A percentile compares a stretch with the other conserved stretches of the same genome.
Evolutionary conservation across 2,329 filamentous ascomycete species (phyloP).

Genomic region (Apiospora arundinis): DNA sequence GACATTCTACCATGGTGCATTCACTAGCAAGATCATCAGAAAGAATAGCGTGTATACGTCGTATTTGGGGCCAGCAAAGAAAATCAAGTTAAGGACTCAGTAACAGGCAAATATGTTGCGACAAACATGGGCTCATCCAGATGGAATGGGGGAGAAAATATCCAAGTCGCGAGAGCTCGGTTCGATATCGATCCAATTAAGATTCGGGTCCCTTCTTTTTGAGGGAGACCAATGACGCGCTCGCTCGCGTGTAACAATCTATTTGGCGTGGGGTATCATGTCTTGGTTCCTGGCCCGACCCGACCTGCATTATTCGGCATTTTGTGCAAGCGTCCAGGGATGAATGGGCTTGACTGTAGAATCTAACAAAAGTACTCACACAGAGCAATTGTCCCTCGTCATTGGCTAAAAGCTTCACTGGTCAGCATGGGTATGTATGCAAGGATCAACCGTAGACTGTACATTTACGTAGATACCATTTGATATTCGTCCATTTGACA

Average conservation of each 20-base stretch:
- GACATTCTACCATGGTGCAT: slow-evolving; percentile 69
- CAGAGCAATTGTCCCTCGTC: neutral
- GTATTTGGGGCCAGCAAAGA: neutral
- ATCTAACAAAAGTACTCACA: neutral
- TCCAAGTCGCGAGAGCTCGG: neutral
- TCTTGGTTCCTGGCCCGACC: neutral
- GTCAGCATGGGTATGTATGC: neutral
- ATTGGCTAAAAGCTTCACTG: neutral
- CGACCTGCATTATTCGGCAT: neutral
- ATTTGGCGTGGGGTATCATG: slow-evolving; percentile 9
- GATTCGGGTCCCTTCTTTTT: neutral
- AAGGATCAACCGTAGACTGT: neutral
- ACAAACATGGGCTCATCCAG: neutral
- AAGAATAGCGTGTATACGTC: neutral
- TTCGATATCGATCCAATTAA: neutral
- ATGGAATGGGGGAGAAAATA: neutral
- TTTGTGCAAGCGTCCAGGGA: neutral
- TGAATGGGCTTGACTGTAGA: neutral
- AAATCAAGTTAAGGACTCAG: neutral
- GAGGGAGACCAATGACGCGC: neutral
- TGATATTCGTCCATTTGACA: neutral
- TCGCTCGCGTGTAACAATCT: slow-evolving; percentile 13
- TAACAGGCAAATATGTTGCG: neutral
- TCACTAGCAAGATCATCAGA: neutral
- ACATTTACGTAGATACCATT: neutral